Percentiles rank a stretch among this genome's conserved stretches.
These are phyloP conservation scores for Helminthosporium solani DNA, from an alignment of 2,329 filamentous ascomycete genomes.

Conservation along the genomic window DNA sequence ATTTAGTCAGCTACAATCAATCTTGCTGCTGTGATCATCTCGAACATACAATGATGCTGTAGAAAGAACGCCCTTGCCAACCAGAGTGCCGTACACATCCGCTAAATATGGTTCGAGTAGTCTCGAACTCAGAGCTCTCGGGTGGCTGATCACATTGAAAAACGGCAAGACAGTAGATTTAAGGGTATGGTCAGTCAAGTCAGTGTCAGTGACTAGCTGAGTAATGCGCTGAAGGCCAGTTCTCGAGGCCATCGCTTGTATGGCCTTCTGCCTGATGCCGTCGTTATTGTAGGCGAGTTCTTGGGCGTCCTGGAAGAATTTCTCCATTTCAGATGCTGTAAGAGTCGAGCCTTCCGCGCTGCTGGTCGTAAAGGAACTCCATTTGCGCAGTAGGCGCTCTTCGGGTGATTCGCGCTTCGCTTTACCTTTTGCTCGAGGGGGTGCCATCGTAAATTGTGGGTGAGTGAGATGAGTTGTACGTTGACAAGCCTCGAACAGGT, in stretches of 20 bases:
- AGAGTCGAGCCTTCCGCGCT: background rate
- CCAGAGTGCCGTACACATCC: slow-evolving; percentile 30
- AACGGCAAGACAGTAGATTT: slow-evolving; percentile 5
- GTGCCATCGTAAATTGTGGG: background rate
- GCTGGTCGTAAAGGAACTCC: background rate
- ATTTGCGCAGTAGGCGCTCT: slow-evolving; percentile 2
- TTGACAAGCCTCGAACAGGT: too few relatives aligned
- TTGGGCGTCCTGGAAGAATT: slow-evolving; percentile 11
- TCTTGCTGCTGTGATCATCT: slow-evolving; percentile 5
- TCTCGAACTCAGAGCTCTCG: slow-evolving; percentile 28
- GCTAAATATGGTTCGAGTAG: slow-evolving; percentile 30
- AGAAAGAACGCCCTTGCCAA: slow-evolving; percentile 22
- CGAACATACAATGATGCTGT: slow-evolving; percentile 19
- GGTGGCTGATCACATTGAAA: slow-evolving; percentile 28
- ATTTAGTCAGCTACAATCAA: background rate
- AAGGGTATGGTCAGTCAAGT: background rate
- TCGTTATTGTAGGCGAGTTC: slow-evolving; percentile 8
- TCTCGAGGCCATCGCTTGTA: background rate
- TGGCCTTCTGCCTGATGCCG: slow-evolving; percentile 2
- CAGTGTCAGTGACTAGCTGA: background rate
- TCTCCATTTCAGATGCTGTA: background rate
- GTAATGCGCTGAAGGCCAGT: background rate
- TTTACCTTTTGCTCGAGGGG: background rate
- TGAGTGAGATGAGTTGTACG: too few relatives aligned
- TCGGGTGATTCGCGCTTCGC: background rate